phyloP scores from a whole-genome alignment of 139 green algal genomes.

The Mychonastes homosphaera region DNA sequence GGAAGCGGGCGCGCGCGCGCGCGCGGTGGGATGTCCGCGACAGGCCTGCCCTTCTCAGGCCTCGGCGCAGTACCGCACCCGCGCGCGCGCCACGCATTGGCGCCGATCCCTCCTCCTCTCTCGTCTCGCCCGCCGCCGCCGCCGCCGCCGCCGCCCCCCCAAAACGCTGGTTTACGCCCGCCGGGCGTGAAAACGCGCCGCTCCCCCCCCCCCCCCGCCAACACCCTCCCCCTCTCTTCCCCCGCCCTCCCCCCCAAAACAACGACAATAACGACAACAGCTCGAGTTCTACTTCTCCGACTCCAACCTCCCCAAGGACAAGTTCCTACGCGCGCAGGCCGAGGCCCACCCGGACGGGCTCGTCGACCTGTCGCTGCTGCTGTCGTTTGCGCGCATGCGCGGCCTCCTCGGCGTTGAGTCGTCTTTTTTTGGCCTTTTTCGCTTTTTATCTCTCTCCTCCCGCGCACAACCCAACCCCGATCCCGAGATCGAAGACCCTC shows the following conservation, averaged over 20 bases:
- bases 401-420: conserved; percentile 49
- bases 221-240: not conserved
- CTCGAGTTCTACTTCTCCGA: conserved; percentile 92
- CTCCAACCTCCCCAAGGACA: conserved; percentile 77
- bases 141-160: not conserved
- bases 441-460: too few relatives aligned
- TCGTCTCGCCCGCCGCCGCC: not conserved
- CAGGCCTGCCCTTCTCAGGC: not conserved
- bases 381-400: conserved; percentile 75
- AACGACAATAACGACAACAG: conserved; percentile 43
- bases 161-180: not conserved
- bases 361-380: conserved; percentile 60
- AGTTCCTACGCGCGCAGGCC: conserved; percentile 62
- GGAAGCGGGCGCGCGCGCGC: not conserved
- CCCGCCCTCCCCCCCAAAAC: too few relatives aligned
- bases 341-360: conserved; percentile 51
- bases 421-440: too few relatives aligned
- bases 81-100: not conserved
- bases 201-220: not conserved
- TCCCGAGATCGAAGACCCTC: too few relatives aligned
- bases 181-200: not conserved
- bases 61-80: not conserved
- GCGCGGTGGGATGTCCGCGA: not conserved
- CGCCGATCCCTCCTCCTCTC: not conserved
- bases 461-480: too few relatives aligned